phyloP scores from a whole-genome alignment of 1,284 basidiomycete genomes.

The Salmacisia buchloeana region DNA sequence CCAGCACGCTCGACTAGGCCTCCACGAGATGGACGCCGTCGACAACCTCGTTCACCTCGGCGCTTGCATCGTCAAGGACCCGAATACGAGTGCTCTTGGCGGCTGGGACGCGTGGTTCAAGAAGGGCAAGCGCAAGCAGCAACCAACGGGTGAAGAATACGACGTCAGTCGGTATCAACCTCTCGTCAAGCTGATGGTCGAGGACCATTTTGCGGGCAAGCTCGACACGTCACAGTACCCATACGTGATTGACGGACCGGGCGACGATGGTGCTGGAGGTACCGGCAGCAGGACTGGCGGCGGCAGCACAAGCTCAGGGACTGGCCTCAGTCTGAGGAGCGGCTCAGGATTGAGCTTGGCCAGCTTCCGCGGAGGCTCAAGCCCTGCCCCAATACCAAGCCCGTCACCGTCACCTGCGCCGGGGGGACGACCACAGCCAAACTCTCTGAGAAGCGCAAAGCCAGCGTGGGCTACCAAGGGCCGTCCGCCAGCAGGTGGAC shows the following conservation, averaged over 20 bases:
- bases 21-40: constrained; percentile 88
- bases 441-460: constrained; percentile 33
- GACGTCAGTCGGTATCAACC: constrained; percentile 93
- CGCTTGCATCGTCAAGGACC: constrained; percentile 69
- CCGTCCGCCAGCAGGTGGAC: background rate
- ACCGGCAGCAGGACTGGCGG: background rate
- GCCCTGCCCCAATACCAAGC: background rate
- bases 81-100: constrained; percentile 10
- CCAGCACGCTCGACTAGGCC: constrained; percentile 84
- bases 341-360: background rate
- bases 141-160: constrained; percentile 73
- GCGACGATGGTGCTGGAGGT: background rate
- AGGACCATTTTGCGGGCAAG: constrained; percentile 76
- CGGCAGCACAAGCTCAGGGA: background rate
- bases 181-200: constrained; percentile 72
- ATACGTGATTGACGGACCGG: constrained; percentile 69
- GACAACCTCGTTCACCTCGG: constrained; percentile 82
- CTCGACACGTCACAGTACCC: constrained; percentile 79
- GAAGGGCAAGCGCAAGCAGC: constrained; percentile 74
- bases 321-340: background rate
- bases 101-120: constrained; percentile 47
- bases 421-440: constrained; percentile 19
- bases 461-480: constrained; percentile 30
- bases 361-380: constrained; percentile 1
- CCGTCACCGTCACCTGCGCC: constrained; percentile 1